Base-by-base conservation (phyloP, 306 rosid genomes). In the Bauhinia variegata region DNA sequence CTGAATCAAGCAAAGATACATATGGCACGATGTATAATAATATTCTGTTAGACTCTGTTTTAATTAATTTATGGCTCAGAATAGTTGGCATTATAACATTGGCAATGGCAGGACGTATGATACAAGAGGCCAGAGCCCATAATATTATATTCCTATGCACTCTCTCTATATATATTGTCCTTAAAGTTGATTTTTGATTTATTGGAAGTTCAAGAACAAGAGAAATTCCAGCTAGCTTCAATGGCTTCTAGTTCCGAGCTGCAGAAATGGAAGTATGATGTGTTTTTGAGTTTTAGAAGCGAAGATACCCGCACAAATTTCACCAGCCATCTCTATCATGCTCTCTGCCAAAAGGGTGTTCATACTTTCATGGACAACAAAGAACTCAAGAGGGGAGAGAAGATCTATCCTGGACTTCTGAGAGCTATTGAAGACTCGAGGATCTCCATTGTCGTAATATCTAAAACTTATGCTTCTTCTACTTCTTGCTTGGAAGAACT, bases 221-320 rank as follows among this genome's bases (percentile, higher is more conserved):
- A 23, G 1, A 23, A 23, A 23, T 23, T 12, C 18, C 6, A 17
- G 4, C 1, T 61, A 7, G 60, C n/a, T 55, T 33, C 43, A 37
- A 58, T 58, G 63, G 63, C 23, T 34, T 9, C 38, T 14, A 58
- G 47, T 38, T 36, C 13, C 32, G 28, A 63, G 6, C 9, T 34
- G 18, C 12, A 32, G 32, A 47, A 32, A 11, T 34, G 48, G 59
- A 52, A 38, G 15, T 57, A 44, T 15, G 74, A 57, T 46, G 74
- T 70, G 30, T 70, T 70, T 49, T 46, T 70, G 64, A 70, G 50
- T 5, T 70, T 58, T 11, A 66, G 71, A 66, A 61, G 71, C 8
- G 39, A 50, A 34, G 71, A 50, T 0, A 63, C 43, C 8, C 44
- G 65, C 7, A n/a, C 4, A 0, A 44, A 8, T n/a, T 56, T 68